Base-by-base conservation (phyloP, 2,329 filamentous ascomycete species). In the Hysterium pulicare region DNA sequence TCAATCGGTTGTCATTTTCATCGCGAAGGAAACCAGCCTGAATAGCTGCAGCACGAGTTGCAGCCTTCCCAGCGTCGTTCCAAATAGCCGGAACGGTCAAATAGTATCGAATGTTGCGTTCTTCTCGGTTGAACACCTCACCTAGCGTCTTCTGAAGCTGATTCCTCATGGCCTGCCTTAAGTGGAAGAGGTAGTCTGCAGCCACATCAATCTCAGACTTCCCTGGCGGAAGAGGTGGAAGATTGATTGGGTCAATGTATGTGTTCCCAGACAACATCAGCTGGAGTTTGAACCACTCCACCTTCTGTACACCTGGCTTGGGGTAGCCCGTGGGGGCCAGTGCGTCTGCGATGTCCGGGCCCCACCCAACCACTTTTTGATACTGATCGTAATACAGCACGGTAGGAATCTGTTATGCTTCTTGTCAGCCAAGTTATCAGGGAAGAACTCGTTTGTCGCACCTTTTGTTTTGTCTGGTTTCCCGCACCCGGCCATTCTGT, bases 311-410 rank as follows among this genome's bases (percentile, higher is more conserved):
- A 51, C 91, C 91, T 24, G 88, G 88, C 75, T 97, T 97, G 55
- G 93, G 93, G 69, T 97, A 97, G 50, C 93, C 93, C 31, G 93
- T 97, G 22, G 93, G 93, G 40, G 93, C 91, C 52, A 97, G 80
- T 51, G 93, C 93, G 71, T 97, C 91, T 47, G 93, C 89, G 59
- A 97, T 97, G 75, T 98, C 93, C 44, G 91, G 90, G 49, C 93
- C 93, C 93, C 93, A 98, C 58, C 93, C 93, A n/a, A 97, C 93
- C 37, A 98, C 93, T 70, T 97, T 96, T 64, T 98, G 93, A 69
- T 96, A 95, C 71, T 97, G 91, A 66, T 98, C 93, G 66, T 98
- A 98, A 75, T 98, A 98, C 47, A 98, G 81, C n/a, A 98, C 93
- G 11, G 93, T 97, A 13, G 93, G 93, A 57, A 98, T 97, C 93